phyloP scores from a whole-genome alignment of 768 basidiomycete genomes.

The Jaapia argillacea region DNA sequence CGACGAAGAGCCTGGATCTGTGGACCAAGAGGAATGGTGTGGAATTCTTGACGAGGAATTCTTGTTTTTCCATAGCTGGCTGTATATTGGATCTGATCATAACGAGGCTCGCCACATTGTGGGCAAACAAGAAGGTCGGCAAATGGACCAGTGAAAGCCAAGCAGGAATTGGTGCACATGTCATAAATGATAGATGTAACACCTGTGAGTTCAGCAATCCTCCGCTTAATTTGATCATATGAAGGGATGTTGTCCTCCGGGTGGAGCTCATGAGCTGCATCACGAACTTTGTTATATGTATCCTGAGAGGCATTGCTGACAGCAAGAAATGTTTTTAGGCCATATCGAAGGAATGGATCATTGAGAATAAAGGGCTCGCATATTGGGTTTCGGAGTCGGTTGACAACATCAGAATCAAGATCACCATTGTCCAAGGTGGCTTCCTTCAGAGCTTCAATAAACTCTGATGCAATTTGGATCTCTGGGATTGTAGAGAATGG shows the following conservation, averaged over 20 bases:
- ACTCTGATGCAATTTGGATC: not conserved
- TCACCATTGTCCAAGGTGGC: not conserved
- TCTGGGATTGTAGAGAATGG: no score
- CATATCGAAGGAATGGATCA: no score
- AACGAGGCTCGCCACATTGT: slow-evolving; percentile 20
- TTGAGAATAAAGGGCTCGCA: slow-evolving; percentile 8
- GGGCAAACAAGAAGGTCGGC: slow-evolving; percentile 18
- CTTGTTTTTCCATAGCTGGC: slow-evolving; percentile 6
- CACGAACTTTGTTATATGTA: slow-evolving; percentile 22
- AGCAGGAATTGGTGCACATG: slow-evolving; percentile 34
- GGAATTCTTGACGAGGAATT: slow-evolving; percentile 21
- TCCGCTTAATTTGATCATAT: slow-evolving; percentile 18
- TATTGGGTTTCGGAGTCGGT: slow-evolving; percentile 18
- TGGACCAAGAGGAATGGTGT: slow-evolving; percentile 30
- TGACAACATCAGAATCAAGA: slow-evolving; percentile 11
- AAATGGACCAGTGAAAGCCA: slow-evolving; percentile 30
- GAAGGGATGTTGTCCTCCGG: slow-evolving; percentile 21
- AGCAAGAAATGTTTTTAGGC: slow-evolving; percentile 23
- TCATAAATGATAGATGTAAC: slow-evolving; percentile 23
- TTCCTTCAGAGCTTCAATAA: not conserved
- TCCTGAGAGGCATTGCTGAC: slow-evolving; percentile 19
- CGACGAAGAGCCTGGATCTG: slow-evolving; percentile 30
- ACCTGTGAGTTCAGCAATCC: slow-evolving; percentile 21
- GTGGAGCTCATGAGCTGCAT: slow-evolving; percentile 12
- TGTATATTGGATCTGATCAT: slow-evolving; percentile 8